Percentiles rank a stretch among this genome's conserved stretches.
phyloP scores from a whole-genome alignment of 306 rosid species.

The Prinsepia uniflora region DNA sequence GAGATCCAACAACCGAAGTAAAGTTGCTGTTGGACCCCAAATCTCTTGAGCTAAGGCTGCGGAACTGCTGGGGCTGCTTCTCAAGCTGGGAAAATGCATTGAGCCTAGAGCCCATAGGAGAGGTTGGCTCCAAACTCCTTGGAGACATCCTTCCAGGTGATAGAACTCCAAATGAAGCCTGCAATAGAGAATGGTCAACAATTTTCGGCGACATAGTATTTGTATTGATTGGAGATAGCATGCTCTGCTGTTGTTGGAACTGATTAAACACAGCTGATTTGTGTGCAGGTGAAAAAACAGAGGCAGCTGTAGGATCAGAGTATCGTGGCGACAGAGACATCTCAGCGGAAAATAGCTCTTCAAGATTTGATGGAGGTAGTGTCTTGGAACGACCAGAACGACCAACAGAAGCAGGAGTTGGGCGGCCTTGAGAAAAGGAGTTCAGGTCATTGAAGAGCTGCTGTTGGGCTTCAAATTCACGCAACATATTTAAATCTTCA shows the following conservation, averaged over 20 bases:
- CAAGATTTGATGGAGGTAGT: conserved; percentile 9
- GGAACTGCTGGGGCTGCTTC: background rate
- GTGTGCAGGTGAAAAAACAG: background rate
- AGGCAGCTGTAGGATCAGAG: background rate
- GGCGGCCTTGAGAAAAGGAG: background rate
- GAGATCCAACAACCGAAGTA: background rate
- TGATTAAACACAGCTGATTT: background rate
- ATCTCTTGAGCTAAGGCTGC: conserved; percentile 12
- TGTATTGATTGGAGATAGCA: conserved; percentile 7
- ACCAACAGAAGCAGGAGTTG: background rate
- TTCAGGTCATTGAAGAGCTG: background rate
- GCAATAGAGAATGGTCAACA: background rate
- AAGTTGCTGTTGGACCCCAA: background rate
- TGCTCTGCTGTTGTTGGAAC: background rate
- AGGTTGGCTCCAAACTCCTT: background rate
- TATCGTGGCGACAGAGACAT: conserved; percentile 7
- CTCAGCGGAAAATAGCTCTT: conserved; percentile 1
- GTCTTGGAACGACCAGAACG: background rate
- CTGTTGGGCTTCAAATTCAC: background rate
- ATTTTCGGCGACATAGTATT: background rate
- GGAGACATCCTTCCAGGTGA: background rate
- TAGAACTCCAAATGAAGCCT: background rate
- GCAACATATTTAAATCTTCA: background rate
- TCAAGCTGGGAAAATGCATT: background rate
- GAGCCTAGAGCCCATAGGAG: background rate